Conservation (phyloP, 345 rosid species). For the Erysimum cheiranthoides region DNA sequence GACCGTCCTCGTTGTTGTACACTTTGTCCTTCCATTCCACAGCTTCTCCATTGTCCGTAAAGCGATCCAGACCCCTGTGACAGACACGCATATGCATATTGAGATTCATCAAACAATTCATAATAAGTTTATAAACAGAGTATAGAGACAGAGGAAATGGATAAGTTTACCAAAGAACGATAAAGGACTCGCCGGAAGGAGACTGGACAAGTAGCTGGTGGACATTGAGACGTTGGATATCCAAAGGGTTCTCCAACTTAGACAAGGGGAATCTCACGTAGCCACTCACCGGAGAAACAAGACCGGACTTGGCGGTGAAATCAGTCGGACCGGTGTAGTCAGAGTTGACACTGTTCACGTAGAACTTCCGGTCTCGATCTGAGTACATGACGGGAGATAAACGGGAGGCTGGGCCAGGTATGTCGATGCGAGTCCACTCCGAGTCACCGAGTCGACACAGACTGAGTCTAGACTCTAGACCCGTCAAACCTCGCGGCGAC, state of each 20-base stretch:
- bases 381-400: constrained; percentile 21
- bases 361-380: constrained; percentile 14
- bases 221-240: background rate
- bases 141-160: background rate
- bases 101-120: background rate
- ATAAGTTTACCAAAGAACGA: constrained; percentile 10
- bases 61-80: constrained; percentile 3
- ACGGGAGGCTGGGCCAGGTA: constrained; percentile 3
- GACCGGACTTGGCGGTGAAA: background rate
- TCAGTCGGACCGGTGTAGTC: background rate
- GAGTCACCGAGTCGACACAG: too few species aligned
- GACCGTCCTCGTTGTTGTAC: background rate
- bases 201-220: constrained; percentile 2
- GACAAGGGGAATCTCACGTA: constrained; percentile 16
- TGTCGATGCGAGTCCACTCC: background rate
- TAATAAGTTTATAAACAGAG: background rate
- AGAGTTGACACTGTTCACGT: constrained; percentile 12
- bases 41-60: constrained; percentile 20
- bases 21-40: background rate
- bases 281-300: background rate
- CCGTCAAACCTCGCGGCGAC: too few species aligned
- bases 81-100: background rate
- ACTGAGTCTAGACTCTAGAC: too few species aligned
- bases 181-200: constrained; percentile 25
- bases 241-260: background rate